Percentiles rank a stretch among this genome's conserved stretches.
Evolutionary conservation across 2,329 filamentous ascomycete genomes (phyloP).

Genomic region (Raffaelea ambrosiae): DNA sequence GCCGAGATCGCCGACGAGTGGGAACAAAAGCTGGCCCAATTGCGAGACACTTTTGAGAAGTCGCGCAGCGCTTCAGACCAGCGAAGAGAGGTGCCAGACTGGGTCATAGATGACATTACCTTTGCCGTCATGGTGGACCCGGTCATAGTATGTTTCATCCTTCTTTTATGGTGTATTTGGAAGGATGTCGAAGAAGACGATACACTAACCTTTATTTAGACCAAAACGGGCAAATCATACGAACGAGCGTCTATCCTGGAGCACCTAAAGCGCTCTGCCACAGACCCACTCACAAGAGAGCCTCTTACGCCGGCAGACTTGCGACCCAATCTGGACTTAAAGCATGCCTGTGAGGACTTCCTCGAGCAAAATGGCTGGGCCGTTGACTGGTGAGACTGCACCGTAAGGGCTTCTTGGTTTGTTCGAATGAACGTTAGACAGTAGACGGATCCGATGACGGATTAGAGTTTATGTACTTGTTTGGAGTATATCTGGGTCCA

Average conservation of each 20-base stretch:
- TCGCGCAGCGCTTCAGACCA: conserved; percentile 35
- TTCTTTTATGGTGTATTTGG: not conserved
- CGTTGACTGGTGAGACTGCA: conserved; percentile 63
- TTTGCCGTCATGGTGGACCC: conserved; percentile 69
- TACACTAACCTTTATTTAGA: conserved; percentile 32
- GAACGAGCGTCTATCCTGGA: conserved; percentile 80
- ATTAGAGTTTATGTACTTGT: too few species aligned
- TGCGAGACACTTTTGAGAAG: conserved; percentile 43
- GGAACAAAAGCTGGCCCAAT: conserved; percentile 32
- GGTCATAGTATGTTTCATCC: conserved; percentile 36
- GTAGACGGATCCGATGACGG: too few species aligned
- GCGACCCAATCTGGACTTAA: conserved; percentile 72
- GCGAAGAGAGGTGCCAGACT: conserved; percentile 60
- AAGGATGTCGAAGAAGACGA: not conserved
- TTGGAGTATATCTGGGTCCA: too few species aligned
- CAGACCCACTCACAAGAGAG: conserved; percentile 78
- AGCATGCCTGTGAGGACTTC: conserved; percentile 63
- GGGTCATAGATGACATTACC: conserved; percentile 67
- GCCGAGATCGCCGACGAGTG: conserved; percentile 39
- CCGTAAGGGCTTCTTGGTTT: too few species aligned
- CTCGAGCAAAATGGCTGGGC: conserved; percentile 84
- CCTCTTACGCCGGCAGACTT: conserved; percentile 61
- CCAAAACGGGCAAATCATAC: conserved; percentile 82
- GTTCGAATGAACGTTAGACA: too few species aligned
- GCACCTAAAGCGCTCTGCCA: conserved; percentile 65